These are phyloP conservation scores for Skeletonema tropicum DNA, from an alignment of 108 stramenopile species.

Conservation along the genomic window DNA sequence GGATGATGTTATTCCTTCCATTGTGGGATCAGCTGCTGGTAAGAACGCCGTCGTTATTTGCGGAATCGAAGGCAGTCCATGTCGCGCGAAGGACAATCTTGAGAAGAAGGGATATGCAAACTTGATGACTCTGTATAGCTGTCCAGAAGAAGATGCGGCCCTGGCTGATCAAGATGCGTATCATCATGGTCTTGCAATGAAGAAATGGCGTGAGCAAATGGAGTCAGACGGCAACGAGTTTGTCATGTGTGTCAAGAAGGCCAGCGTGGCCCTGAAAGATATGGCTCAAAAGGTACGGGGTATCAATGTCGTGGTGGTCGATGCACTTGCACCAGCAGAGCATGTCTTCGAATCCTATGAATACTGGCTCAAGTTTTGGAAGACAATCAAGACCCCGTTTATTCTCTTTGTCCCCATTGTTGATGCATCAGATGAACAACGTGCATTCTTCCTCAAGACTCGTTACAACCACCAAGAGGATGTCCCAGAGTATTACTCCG, in stretches of 20 bases:
- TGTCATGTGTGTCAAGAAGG: slow-evolving; percentile 37
- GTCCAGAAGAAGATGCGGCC: slow-evolving; percentile 25
- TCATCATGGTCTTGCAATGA: slow-evolving; percentile 25
- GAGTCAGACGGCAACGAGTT: slow-evolving; percentile 20
- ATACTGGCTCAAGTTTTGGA: slow-evolving; percentile 45
- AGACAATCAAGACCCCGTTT: slow-evolving; percentile 38
- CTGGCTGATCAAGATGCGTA: slow-evolving; percentile 27
- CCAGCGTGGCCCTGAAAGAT: slow-evolving; percentile 37
- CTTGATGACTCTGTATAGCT: slow-evolving; percentile 40
- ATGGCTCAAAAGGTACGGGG: slow-evolving; percentile 30
- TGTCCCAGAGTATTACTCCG: slow-evolving; percentile 44
- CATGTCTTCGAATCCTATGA: slow-evolving; percentile 30
- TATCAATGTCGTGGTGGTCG: slow-evolving; percentile 41
- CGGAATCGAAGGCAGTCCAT: slow-evolving; percentile 19
- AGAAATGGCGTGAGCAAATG: slow-evolving; percentile 40
- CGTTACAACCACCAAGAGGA: slow-evolving; percentile 42
- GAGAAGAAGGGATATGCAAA: slow-evolving; percentile 34
- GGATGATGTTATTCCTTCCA: slow-evolving; percentile 26
- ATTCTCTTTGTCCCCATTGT: slow-evolving; percentile 40
- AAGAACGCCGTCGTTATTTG: slow-evolving; percentile 41
- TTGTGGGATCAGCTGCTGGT: slow-evolving; percentile 13
- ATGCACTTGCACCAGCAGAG: slow-evolving; percentile 38
- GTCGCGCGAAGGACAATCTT: slow-evolving; percentile 35
- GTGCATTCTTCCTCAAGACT: slow-evolving; percentile 43
- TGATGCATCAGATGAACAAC: slow-evolving; percentile 25